Conservation (phyloP, 305 asterid species). For the Rubia tinctorum region DNA sequence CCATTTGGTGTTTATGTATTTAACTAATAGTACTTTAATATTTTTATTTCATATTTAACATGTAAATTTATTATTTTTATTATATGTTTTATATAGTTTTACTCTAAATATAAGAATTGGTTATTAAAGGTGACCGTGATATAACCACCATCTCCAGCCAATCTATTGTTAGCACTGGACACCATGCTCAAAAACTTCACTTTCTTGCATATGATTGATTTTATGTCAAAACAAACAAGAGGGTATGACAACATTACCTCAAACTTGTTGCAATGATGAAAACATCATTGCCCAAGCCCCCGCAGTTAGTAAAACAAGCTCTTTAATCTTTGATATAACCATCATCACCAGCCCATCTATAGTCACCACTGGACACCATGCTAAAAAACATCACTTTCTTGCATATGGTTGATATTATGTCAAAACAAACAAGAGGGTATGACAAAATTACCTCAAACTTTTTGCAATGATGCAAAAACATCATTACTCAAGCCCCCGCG, state of each 20-base stretch:
- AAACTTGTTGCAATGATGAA: slow-evolving; percentile 44
- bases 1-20: too few relatives aligned
- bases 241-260: slow-evolving; percentile 35
- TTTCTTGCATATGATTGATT: slow-evolving; percentile 34
- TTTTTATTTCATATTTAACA: too few relatives aligned
- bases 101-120: too few relatives aligned
- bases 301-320: slow-evolving; percentile 47
- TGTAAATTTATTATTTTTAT: too few relatives aligned
- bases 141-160: slow-evolving; percentile 63
- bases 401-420: background rate
- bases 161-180: slow-evolving; percentile 56
- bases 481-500: slow-evolving; percentile 81
- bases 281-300: slow-evolving; percentile 69
- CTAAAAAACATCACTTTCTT: slow-evolving; percentile 56
- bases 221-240: background rate
- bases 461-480: slow-evolving; percentile 39
- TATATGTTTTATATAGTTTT: too few relatives aligned
- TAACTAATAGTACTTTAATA: too few relatives aligned
- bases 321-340: slow-evolving; percentile 32
- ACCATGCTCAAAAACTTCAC: slow-evolving; percentile 52
- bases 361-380: slow-evolving; percentile 64
- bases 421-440: background rate
- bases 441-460: slow-evolving; percentile 44
- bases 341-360: slow-evolving; percentile 62
- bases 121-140: slow-evolving; percentile 25